A percentile compares a stretch with the other conserved stretches of the same genome.
Conservation (phyloP, 202 grass and related monocot genomes). For the Schoenoplectus triqueter region DNA sequence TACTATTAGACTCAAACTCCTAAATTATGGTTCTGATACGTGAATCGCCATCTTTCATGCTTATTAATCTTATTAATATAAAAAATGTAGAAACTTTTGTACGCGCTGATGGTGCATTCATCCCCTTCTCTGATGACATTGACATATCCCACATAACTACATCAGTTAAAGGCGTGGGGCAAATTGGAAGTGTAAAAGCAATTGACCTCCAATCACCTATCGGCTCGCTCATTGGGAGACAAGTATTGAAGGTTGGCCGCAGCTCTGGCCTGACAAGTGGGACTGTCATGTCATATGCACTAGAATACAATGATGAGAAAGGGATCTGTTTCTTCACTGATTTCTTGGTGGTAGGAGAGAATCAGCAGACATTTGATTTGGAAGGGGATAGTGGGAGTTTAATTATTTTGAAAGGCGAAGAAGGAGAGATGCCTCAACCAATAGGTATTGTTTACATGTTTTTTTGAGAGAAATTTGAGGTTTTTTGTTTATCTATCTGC, state of each 20-base stretch:
- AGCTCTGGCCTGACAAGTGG: slow-evolving; percentile 78
- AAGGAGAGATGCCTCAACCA: slow-evolving; percentile 62
- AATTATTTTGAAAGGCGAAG: slow-evolving; percentile 68
- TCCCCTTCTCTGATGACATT: slow-evolving; percentile 71
- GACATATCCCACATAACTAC: slow-evolving; percentile 60
- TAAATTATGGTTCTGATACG: too few species aligned
- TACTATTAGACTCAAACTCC: too few species aligned
- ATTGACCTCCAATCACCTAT: slow-evolving; percentile 77
- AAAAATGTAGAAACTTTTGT: slow-evolving; percentile 73
- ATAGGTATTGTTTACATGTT: slow-evolving; percentile 47
- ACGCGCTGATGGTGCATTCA: slow-evolving; percentile 76
- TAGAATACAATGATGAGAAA: slow-evolving; percentile 86
- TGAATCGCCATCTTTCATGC: too few species aligned
- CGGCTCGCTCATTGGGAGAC: slow-evolving; percentile 64
- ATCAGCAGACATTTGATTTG: slow-evolving; percentile 86
- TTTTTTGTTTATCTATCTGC: neutral
- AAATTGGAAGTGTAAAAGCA: slow-evolving; percentile 68
- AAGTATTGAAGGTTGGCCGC: slow-evolving; percentile 83
- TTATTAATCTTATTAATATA: slow-evolving; percentile 26
- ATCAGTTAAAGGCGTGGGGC: slow-evolving; percentile 63
- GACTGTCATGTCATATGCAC: slow-evolving; percentile 72
- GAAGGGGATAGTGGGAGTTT: slow-evolving; percentile 87
- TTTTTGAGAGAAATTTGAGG: neutral
- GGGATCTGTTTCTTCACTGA: slow-evolving; percentile 92
- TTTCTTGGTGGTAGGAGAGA: slow-evolving; percentile 85